Evolutionary conservation across 2,329 filamentous ascomycete genomes (phyloP), one percentile per base, ranked within the genome.

Genomic region (Rhinocladiella mackenziei): DNA sequence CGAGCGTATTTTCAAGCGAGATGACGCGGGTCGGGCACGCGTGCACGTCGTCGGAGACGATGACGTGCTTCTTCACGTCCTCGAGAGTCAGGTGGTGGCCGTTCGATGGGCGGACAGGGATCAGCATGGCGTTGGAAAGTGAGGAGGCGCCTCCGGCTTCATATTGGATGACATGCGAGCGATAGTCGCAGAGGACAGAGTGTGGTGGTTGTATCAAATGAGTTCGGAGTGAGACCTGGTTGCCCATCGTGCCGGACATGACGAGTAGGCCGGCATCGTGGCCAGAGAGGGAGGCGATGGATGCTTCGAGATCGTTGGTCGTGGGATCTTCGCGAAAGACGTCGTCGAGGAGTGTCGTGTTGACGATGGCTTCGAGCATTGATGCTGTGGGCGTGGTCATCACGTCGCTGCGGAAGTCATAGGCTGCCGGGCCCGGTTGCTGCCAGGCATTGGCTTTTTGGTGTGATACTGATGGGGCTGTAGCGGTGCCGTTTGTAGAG

Each of bases 241-340:
- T 96, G 29, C 88, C 89, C 89, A 95, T 95, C 3, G 89, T 95
- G 3, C 91, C 91, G 0, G 86, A 92, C 47, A 94, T 74, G 43
- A 95, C 86, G 41, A 95, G 81, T 3, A 96, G 72, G 0, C 78
- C 84, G 5, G 80, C 80, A 58, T 89, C 83, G 57, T 94, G 89
- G 55, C 80, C 80, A 1, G 86, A 78, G 3, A 94, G 74, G 22
- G 75, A 62, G 13, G 88, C 86, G 32, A 94, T 75, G 62, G 85
- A 82, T 33, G 74, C 67, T 64, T 96, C 86, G 29, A 97, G 78
- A 17, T 77, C 74, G 38, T 76, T 80, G 1, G 91, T 96, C 0
- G 84, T 88, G 1, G 78, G 72, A 58, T 95, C 89, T 65, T 94
- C 88, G 51, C 74, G 70, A 62, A 84, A 86, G 55, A 94, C 87